Evolutionary conservation across 352 stramenopile genomes (phyloP).

Genomic region (Lagenidium giganteum): DNA sequence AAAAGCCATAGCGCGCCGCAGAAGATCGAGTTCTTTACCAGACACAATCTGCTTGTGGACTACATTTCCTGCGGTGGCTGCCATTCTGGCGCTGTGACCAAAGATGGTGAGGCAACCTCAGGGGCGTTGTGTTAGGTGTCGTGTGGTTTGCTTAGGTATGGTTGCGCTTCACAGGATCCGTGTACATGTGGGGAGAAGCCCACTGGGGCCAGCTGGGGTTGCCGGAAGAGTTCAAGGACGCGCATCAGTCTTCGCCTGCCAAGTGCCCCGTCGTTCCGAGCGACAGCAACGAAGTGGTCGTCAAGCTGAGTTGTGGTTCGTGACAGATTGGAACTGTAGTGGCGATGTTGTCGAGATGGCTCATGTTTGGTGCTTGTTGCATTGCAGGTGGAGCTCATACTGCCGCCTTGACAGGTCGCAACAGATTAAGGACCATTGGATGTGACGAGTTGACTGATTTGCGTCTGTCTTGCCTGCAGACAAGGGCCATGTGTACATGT

Average conservation of each 20-base stretch:
- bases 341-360: no score
- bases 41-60: constrained; percentile 40
- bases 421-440: no score
- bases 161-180: constrained; percentile 19
- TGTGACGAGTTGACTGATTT: background rate
- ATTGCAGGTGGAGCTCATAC: constrained; percentile 64
- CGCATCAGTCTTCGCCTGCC: constrained; percentile 59
- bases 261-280: constrained; percentile 55
- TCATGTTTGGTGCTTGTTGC: background rate
- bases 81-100: constrained; percentile 72
- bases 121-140: no score
- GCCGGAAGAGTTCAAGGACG: constrained; percentile 49
- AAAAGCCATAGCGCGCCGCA: constrained; percentile 63
- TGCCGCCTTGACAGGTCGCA: constrained; percentile 63
- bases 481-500: constrained; percentile 70
- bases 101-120: constrained; percentile 48
- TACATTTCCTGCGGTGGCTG: constrained; percentile 81
- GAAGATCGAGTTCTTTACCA: constrained; percentile 58
- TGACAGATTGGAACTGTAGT: no score
- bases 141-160: background rate
- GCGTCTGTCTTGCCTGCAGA: no score
- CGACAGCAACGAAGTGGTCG: constrained; percentile 41
- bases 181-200: constrained; percentile 83
- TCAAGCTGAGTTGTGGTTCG: constrained; percentile 73
- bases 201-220: constrained; percentile 80